phyloP scores from a whole-genome alignment of 805 yeast species.

The Tetrapisispora phaffii region DNA sequence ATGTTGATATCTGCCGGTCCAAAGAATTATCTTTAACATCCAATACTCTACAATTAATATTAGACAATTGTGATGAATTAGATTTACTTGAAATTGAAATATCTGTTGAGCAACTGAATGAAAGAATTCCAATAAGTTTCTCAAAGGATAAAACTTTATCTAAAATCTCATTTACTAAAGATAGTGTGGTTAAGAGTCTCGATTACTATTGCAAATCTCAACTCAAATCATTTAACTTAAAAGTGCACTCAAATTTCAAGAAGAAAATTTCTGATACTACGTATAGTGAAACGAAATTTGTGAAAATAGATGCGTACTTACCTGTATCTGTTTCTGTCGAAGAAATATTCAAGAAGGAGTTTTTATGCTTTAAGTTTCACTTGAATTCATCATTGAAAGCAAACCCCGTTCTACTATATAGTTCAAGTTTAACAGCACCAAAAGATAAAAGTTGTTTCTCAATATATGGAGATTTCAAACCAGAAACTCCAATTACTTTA shows the following conservation, averaged over 20 bases:
- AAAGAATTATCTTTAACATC: conserved; percentile 13
- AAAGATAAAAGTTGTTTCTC: conserved; percentile 7
- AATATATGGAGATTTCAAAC: conserved; percentile 15
- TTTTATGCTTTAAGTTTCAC: conserved; percentile 23
- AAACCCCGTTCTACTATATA: conserved; percentile 20
- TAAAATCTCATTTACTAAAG: conserved; percentile 4
- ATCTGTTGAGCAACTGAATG: conserved; percentile 1
- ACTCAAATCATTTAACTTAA: conserved; percentile 12
- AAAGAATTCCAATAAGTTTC: neutral
- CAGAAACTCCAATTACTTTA: conserved; percentile 12
- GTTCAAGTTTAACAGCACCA: conserved; percentile 10
- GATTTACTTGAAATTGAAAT: conserved; percentile 4
- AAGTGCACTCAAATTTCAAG: conserved; percentile 9
- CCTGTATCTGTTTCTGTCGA: conserved; percentile 28
- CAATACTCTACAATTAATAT: conserved; percentile 10
- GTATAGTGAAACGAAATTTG: conserved; percentile 12
- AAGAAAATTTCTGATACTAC: conserved; percentile 1
- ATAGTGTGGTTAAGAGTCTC: conserved; percentile 3
- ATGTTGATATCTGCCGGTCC: conserved; percentile 12
- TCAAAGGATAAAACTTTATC: neutral
- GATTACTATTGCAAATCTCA: conserved; percentile 14
- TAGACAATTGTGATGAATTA: conserved; percentile 8
- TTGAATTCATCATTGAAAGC: conserved; percentile 18
- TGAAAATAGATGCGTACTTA: conserved; percentile 13
- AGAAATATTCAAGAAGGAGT: conserved; percentile 22